phyloP scores from a whole-genome alignment of 176 grass and related monocot species.

The Carex parvula region DNA sequence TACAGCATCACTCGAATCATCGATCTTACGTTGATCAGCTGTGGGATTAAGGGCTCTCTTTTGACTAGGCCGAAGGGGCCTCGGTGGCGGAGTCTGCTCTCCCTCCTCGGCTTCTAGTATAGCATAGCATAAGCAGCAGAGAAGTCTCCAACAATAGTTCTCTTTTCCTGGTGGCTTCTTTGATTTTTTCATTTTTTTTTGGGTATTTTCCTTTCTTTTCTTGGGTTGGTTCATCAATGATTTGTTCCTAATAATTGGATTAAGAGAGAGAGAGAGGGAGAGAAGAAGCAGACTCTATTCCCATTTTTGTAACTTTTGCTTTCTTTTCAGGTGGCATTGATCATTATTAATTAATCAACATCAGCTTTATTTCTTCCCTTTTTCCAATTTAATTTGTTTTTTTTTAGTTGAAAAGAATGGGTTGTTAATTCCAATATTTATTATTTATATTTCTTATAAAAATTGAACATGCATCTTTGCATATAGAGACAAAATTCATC shows the following conservation, averaged over 20 bases:
- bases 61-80: background rate
- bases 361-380: background rate
- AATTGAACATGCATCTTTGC: too few relatives aligned
- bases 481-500: too few relatives aligned
- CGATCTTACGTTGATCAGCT: background rate
- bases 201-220: background rate
- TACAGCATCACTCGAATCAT: background rate
- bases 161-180: background rate
- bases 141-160: conserved; percentile 5
- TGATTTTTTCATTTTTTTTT: background rate
- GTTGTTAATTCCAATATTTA: too few relatives aligned
- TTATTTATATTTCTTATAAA: too few relatives aligned
- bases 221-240: background rate
- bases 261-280: background rate
- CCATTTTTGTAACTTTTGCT: background rate
- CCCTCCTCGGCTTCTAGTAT: background rate
- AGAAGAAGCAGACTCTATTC: background rate
- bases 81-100: background rate
- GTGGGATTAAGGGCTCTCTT: background rate
- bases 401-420: too few relatives aligned
- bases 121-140: background rate
- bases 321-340: background rate
- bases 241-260: background rate
- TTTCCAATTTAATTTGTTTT: too few relatives aligned
- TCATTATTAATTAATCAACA: background rate